Base-by-base conservation (phyloP, 176 grass and related monocot genomes). In the Tillandsia fasciculata region DNA sequence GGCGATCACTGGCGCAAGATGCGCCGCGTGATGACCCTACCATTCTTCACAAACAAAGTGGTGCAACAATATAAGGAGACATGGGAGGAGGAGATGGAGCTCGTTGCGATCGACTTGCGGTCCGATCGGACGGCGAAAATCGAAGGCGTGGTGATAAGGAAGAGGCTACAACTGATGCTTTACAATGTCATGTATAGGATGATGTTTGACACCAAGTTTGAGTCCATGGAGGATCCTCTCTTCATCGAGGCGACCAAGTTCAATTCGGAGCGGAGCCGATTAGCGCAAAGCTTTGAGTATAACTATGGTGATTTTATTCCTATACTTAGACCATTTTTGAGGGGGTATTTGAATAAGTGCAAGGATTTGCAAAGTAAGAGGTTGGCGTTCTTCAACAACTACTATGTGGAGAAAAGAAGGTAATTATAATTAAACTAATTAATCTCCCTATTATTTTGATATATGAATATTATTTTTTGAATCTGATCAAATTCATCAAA, bases 301-400 rank as follows among this genome's bases (percentile, higher is more conserved):
- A 96, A 96, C 78, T 96, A 96, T 15, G 92, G 92, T 28, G 92
- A 96, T 17, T 96, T 96, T 74, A 96, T 96, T 80, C 92, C 92
- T 23, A 77, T 96, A 2, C 80, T 96, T 47, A 75, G 92, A 33
- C 91, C 91, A 1, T 86, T 96, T 74, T 75, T 96, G 70, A 86
- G 88, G 23, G 69, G 75, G 0, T 96, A 96, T 83, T 81, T 96
- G 74, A 83, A 81, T 12, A 82, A 84, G 56, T 61, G 53, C 54
- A 73, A 20, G 28, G 54, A 73, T 2, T 9, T 73, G 70, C 51
- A 73, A 54, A 33, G 22, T 29, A 48, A 54, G 50, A 53, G 54
- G 27, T 18, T 73, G 70, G 12, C 27, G 1, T 49, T 73, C 52
- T 73, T 73, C 70, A 53, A 73, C 54, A 23, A 73, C 12, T 23